Evolutionary conservation across 2,329 filamentous ascomycete genomes (phyloP), one percentile per base, ranked within the genome.

Genomic region (Scleromitrula shiraiana): DNA sequence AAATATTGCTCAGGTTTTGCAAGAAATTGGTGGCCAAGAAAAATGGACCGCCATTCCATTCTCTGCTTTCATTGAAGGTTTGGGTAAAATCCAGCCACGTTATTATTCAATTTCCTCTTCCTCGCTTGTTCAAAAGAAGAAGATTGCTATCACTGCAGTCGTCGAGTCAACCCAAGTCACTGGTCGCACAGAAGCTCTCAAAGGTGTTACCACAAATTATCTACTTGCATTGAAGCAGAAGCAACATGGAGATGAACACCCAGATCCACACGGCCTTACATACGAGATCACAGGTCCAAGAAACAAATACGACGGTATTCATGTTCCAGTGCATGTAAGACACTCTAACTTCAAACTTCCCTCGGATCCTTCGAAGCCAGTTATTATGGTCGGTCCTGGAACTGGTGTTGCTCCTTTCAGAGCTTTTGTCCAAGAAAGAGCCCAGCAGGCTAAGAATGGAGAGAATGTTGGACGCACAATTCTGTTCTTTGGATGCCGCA

Each of bases 101-200:
- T 98, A 97, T 76, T 98, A 98, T 74, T 98, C 94, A 41, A 98
- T 98, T 67, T 98, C 93, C 2, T 98, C 94, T 1, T 97, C 93
- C 1, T 96, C 93, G 6, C 68, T 89, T 7, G 90, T 40, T 9
- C 90, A 98, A 65, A 90, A 93, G 65, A 83, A 95, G 69, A 91
- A 89, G 72, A 89, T 98, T 57, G 88, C 93, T 52, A 85, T 98
- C 61, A 98, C 93, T 14, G 91, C 91, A 49, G 85, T 97, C 33
- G 91, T 98, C 50, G 93, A 97, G 67, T 88, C 83, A 10, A 77
- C 89, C 58, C 70, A 79, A 50, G 78, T 95, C 55, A 82, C 88
- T 17, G 86, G 86, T 56, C 83, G 88, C 41, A 74, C 78, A 26
- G 83, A 95, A 41, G 70, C 76, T 7, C 86, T 98, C 69, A 90